A percentile compares a stretch with the other conserved stretches of the same genome.
Conservation (phyloP, 2,329 filamentous ascomycete genomes). For the Tolypocladium pustulatum region DNA sequence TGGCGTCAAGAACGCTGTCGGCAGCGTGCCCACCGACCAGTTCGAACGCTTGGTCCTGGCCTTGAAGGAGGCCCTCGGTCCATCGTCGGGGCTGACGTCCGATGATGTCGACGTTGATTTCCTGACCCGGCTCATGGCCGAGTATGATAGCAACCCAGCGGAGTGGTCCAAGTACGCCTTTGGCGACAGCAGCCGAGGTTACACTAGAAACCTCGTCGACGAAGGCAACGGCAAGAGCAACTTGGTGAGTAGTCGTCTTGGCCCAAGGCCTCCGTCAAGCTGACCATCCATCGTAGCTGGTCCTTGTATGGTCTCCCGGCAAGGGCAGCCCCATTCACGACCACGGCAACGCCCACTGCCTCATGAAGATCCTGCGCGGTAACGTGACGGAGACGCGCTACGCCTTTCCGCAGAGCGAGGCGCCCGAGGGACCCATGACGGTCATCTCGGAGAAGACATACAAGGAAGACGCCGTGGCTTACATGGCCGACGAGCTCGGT, state of each 20-base stretch:
- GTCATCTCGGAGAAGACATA: conserved; percentile 60
- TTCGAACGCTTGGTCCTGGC: conserved; percentile 64
- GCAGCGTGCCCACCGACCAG: conserved; percentile 21
- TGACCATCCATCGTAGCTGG: conserved; percentile 42
- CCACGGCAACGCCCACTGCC: conserved; percentile 77
- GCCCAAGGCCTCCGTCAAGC: not conserved
- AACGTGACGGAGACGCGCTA: conserved; percentile 73
- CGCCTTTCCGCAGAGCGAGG: conserved; percentile 49
- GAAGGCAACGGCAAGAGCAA: conserved; percentile 77
- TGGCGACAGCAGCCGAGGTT: conserved; percentile 56
- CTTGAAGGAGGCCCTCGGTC: conserved; percentile 66
- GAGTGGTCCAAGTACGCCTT: conserved; percentile 72
- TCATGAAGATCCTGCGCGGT: conserved; percentile 83
- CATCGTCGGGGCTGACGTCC: conserved; percentile 71
- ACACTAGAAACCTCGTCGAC: conserved; percentile 84
- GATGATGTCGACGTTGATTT: conserved; percentile 68
- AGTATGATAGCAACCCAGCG: conserved; percentile 56
- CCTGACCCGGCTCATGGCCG: conserved; percentile 61
- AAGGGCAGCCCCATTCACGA: conserved; percentile 82
- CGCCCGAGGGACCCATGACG: conserved; percentile 44
- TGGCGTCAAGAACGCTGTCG: conserved; percentile 11
- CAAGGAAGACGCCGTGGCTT: conserved; percentile 64
- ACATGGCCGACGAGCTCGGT: conserved; percentile 86
- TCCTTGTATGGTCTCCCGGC: conserved; percentile 82
- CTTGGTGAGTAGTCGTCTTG: conserved; percentile 38